Evolutionary conservation across 2,329 filamentous ascomycete species (phyloP).

Genomic region (Alternaria incomplexa): DNA sequence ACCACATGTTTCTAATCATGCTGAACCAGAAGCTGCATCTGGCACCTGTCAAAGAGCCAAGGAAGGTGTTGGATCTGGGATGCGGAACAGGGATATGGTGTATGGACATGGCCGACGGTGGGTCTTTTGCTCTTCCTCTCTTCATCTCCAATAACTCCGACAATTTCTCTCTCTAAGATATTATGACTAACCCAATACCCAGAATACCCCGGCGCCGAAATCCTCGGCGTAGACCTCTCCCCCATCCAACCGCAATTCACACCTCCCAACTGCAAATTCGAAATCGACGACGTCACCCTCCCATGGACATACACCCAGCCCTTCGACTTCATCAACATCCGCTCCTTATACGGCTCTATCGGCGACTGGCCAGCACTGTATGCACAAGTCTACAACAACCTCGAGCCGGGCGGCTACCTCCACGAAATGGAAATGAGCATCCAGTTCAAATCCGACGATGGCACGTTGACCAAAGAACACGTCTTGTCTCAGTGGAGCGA

Average conservation of each 20-base stretch:
- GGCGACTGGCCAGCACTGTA: conserved; percentile 52
- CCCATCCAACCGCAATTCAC: conserved; percentile 56
- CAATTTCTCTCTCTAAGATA: background rate
- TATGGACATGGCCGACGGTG: conserved; percentile 32
- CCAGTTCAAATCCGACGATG: conserved; percentile 49
- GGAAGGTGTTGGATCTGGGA: conserved; percentile 30
- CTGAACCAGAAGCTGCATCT: conserved; percentile 31
- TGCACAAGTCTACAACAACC: conserved; percentile 29
- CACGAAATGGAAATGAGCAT: conserved; percentile 51
- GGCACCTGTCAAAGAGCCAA: conserved; percentile 28
- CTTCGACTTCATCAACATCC: conserved; percentile 53
- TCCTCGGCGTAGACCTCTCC: conserved; percentile 55
- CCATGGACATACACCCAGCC: conserved; percentile 45
- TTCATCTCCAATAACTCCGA: background rate
- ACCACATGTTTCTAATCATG: conserved; percentile 33
- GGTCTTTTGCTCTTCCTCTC: no score
- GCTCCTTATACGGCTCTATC: conserved; percentile 52
- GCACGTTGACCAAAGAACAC: conserved; percentile 40
- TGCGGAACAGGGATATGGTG: conserved; percentile 41
- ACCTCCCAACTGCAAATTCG: conserved; percentile 53
- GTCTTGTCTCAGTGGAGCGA: conserved; percentile 32
- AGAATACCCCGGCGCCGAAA: conserved; percentile 40
- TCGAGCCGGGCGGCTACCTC: conserved; percentile 48
- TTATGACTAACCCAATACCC: background rate
- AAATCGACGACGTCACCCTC: conserved; percentile 52